These are phyloP conservation scores for Cryptosporidium andersoni DNA, from an alignment of 169 alveolate genomes.

Conservation along the genomic window DNA sequence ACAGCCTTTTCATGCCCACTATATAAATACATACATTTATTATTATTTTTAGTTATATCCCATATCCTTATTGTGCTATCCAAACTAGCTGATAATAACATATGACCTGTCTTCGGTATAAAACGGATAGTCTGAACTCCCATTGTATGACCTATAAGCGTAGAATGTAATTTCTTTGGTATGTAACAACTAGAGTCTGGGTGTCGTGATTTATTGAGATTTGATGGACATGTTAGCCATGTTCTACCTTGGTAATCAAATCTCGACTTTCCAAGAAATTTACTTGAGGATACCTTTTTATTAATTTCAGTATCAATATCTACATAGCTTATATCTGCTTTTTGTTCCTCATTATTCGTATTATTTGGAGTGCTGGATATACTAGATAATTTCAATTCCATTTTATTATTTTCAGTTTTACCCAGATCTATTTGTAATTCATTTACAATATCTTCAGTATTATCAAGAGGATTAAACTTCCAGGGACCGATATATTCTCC, in stretches of 20 bases:
- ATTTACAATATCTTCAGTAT: background rate
- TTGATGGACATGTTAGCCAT: slow-evolving; percentile 41
- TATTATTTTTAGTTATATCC: slow-evolving; percentile 88
- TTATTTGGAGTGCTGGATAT: background rate
- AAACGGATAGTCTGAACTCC: slow-evolving; percentile 91
- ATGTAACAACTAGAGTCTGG: slow-evolving; percentile 79
- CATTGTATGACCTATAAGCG: slow-evolving; percentile 92
- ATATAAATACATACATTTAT: slow-evolving; percentile 91
- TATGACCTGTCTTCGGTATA: slow-evolving; percentile 94
- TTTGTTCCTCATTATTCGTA: background rate
- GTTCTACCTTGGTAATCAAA: slow-evolving; percentile 59
- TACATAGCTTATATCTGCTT: background rate
- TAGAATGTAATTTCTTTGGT: slow-evolving; percentile 92
- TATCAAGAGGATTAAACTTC: background rate
- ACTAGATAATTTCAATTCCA: background rate
- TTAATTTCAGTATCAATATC: background rate
- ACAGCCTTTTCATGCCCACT: slow-evolving; percentile 95
- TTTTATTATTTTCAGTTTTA: background rate
- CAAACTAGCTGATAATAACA: slow-evolving; percentile 89
- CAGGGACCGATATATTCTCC: slow-evolving; percentile 26
- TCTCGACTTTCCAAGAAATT: slow-evolving; percentile 41
- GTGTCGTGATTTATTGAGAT: slow-evolving; percentile 31
- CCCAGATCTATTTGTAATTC: background rate
- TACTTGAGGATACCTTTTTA: background rate
- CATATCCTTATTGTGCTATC: slow-evolving; percentile 93